Base-by-base conservation (phyloP, 192 early-diverging fungal species). In the Coemansia sp. region DNA sequence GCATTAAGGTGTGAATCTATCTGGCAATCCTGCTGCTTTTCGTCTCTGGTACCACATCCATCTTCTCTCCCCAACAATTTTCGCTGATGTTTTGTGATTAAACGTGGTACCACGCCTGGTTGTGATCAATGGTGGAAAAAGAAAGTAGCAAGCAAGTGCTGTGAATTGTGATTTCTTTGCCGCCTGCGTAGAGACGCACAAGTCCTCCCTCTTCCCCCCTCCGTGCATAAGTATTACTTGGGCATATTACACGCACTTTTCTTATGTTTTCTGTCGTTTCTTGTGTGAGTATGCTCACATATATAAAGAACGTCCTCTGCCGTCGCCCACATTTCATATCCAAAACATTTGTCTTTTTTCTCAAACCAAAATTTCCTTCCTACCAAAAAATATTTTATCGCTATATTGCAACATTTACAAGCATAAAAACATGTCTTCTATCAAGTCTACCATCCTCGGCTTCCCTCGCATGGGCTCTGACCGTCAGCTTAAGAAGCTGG, bases 381-480 rank as follows among this genome's bases (percentile, higher is more conserved):
- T 45, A 45, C 5, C 19, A 45, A 45, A 45, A 21, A 45, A 2
- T 51, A 14, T 34, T 13, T 2, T 4, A 4, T 25, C 8, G 6
- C 15, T 21, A 34, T 11, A 11, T 38, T 19, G 4, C n/a, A 34
- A 34, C 51, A 34, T 19, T 25, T n/a, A 7, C 45, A 47, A 47
- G 43, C 23, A 41, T 37, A 41, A 37, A 70, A 60, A 61, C 55
- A 73, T 73, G 63, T 69, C 58, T 50, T 55, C 65, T 48, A 52
- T 77, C 68, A 78, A 78, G 74, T 78, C 74, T 50, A 78, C 71
- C 34, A 73, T 81, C 33, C 78, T 88, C 52, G 94, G 94, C 53
- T 96, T 94, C 81, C 93, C 93, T 39, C 90, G 93, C 71, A 89
- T 96, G 81, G 94, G 94, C 46, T 89, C 87, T 63, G 89, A 98